Conservation (phyloP, 78 protist species). For the Polysphondylium violaceum region DNA sequence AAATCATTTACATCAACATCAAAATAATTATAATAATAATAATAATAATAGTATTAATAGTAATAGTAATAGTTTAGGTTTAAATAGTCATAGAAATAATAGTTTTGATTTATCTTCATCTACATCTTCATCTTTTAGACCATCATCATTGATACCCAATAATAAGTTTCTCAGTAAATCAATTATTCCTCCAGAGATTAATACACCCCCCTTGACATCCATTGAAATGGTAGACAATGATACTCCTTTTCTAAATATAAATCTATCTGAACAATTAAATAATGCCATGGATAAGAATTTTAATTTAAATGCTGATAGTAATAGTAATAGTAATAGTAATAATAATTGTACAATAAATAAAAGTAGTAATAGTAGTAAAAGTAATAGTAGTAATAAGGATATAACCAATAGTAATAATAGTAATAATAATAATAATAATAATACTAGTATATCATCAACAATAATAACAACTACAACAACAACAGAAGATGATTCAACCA, state of each 20-base stretch:
- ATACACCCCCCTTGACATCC: neutral
- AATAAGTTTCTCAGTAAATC: neutral
- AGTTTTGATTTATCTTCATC: no score
- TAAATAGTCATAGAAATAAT: no score
- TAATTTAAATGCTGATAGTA: neutral
- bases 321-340: neutral
- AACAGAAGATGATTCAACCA: neutral
- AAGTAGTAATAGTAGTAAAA: neutral
- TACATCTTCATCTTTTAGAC: neutral
- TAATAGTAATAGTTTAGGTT: no score
- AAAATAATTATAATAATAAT: no score
- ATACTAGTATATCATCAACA: slow-evolving; percentile 11
- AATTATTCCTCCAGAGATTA: neutral
- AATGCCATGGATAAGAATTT: no score
- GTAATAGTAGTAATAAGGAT: neutral
- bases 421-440: slow-evolving; percentile 8
- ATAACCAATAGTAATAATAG: neutral
- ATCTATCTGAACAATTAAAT: no score
- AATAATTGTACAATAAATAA: neutral
- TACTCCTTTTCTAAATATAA: no score
- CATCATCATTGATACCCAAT: neutral
- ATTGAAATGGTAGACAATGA: no score
- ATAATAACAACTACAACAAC: neutral
- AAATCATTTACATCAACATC: no score
- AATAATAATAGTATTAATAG: no score